Evolutionary conservation across 2,329 filamentous ascomycete species (phyloP), one percentile per base, ranked within the genome.

Genomic region (Harringtonia aguacate): DNA sequence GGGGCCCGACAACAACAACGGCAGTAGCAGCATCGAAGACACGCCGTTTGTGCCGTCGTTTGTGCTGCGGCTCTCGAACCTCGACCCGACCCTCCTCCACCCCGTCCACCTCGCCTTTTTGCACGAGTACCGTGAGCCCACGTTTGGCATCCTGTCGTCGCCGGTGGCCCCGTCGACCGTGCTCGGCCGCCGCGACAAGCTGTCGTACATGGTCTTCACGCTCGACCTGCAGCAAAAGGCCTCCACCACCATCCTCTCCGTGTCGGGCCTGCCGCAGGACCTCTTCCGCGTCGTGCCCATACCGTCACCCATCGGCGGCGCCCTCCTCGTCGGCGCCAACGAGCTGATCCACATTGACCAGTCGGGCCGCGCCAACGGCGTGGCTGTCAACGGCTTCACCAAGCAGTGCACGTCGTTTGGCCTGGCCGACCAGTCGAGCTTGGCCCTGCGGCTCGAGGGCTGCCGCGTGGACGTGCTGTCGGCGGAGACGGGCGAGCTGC

Each of bases 101-200:
- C 88, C 90, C 39, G 80, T 95, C 56, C 86, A 95, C 59, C 77
- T 98, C 57, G 82, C 86, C 44, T 98, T 98, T 62, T 69, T 98
- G 52, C 79, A 97, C 72, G 90, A 97, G 67, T 98, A 98, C 63
- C 82, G 92, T 61, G 92, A 97, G 63, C 90, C 92, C 13, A 98
- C 92, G 0, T 95, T 98, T 66, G 92, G 90, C 45, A 89, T 98
- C 48, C 71, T 98, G 35, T 92, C 87, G 38, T 86, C 89, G 2
- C 81, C 79, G 42, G 69, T 78, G 50, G 72, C 81, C 30, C 78
- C 82, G 14, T 89, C 88, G n/a, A 72, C 74, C 44, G 81, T 86
- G 4, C 69, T 97, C 43, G 84, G 88, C 55, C 77, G 87, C 51
- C 92, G 83, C 57, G 92, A 98, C 59, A 78, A 86, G 53, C 69